Evolutionary conservation across 1,284 basidiomycete genomes (phyloP).

Genomic region (Leccinum solheimii): DNA sequence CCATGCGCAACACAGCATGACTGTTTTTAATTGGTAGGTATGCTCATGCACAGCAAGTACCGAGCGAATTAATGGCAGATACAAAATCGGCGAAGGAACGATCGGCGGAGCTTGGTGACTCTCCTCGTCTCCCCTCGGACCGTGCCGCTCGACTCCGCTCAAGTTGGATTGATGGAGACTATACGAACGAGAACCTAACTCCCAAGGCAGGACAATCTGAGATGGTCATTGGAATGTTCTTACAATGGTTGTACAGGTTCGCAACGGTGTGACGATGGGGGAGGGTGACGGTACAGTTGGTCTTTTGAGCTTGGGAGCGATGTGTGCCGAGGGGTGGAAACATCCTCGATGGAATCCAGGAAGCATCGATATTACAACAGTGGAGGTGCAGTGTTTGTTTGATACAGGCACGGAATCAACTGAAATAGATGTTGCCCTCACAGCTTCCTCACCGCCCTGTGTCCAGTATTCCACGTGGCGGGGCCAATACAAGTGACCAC

Average conservation of each 20-base stretch:
- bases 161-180: constrained; percentile 84
- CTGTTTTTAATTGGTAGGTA: constrained; percentile 51
- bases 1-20: neutral
- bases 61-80: constrained; percentile 61
- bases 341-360: constrained; percentile 90
- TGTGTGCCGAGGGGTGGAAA: constrained; percentile 98
- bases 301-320: constrained; percentile 85
- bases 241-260: constrained; percentile 43
- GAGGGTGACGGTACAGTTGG: constrained; percentile 98
- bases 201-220: constrained; percentile 53
- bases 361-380: constrained; percentile 82
- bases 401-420: constrained; percentile 4
- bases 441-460: constrained; percentile 87
- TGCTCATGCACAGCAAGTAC: constrained; percentile 66
- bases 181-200: constrained; percentile 60
- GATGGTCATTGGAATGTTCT: neutral
- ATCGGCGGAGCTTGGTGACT: constrained; percentile 44
- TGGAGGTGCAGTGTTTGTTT: constrained; percentile 60
- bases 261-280: constrained; percentile 85
- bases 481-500: constrained; percentile 88
- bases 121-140: constrained; percentile 51
- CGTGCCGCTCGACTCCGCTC: constrained; percentile 53
- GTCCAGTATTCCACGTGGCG: constrained; percentile 78
- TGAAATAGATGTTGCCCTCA: constrained; percentile 12
- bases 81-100: constrained; percentile 39